Evolutionary conservation across 2,329 filamentous ascomycete genomes (phyloP).

Genomic region (Fusarium praegraminearum): DNA sequence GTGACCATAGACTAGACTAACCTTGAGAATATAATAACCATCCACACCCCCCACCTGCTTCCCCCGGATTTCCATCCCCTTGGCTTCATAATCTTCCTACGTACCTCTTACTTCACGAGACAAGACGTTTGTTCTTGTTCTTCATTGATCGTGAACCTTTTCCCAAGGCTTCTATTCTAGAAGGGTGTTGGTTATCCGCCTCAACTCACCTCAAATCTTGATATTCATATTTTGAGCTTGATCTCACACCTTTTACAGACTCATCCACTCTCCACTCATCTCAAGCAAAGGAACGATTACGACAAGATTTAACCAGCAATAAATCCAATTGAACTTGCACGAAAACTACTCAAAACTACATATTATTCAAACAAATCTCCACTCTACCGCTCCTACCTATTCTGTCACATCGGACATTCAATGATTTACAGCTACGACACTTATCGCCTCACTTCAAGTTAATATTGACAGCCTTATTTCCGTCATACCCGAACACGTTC

Average conservation of each 20-base stretch:
- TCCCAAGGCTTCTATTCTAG: constrained; percentile 8
- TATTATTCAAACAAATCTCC: constrained; percentile 35
- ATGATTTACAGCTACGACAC: constrained; percentile 32
- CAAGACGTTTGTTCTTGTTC: constrained; percentile 21
- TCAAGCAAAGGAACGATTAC: constrained; percentile 27
- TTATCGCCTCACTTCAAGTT: constrained; percentile 7
- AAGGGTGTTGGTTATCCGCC: constrained; percentile 35
- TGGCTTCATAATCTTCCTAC: constrained; percentile 44
- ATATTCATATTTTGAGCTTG: constrained; percentile 38
- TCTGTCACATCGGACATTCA: constrained; percentile 31
- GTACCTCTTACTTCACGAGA: constrained; percentile 14
- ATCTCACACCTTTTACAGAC: constrained; percentile 24
- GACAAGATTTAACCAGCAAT: constrained; percentile 11
- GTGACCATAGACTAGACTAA: constrained; percentile 38
- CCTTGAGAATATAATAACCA: constrained; percentile 50
- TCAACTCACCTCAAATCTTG: constrained; percentile 32
- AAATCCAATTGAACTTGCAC: constrained; percentile 15
- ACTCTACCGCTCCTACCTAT: constrained; percentile 39
- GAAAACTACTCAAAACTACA: constrained; percentile 1
- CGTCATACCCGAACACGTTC: constrained; percentile 16
- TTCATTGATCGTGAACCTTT: constrained; percentile 33
- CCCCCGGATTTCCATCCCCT: constrained; percentile 50
- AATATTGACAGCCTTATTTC: constrained; percentile 9
- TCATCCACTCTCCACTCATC: constrained; percentile 30
- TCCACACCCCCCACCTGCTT: constrained; percentile 49